Evolutionary conservation across 2,329 filamentous ascomycete species (phyloP).

Genomic region (Fusarium penzigii): DNA sequence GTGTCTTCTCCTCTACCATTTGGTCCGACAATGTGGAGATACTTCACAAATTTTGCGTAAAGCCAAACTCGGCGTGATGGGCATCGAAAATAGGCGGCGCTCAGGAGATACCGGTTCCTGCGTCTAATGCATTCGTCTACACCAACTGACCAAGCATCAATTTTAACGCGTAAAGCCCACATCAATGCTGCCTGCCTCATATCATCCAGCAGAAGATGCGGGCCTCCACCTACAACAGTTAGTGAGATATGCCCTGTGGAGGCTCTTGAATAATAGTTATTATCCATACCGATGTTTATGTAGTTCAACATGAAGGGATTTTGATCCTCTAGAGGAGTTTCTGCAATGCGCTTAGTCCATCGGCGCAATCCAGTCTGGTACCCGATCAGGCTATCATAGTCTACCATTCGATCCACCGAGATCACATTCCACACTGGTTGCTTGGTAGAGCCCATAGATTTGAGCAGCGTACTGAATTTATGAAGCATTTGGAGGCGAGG

Average conservation of each 20-base stretch:
- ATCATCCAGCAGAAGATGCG: background rate
- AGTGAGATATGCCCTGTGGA: background rate
- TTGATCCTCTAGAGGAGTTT: too few relatives aligned
- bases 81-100: background rate
- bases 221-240: background rate
- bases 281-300: too few relatives aligned
- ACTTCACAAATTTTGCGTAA: too few relatives aligned
- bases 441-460: background rate
- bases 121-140: background rate
- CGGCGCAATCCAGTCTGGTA: too few relatives aligned
- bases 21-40: too few relatives aligned
- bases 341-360: too few relatives aligned
- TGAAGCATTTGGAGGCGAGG: background rate
- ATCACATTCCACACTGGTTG: background rate
- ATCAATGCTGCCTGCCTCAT: background rate
- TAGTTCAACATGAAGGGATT: background rate
- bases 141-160: slow-evolving; percentile 8
- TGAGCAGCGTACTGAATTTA: background rate
- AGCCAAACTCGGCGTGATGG: slow-evolving; percentile 2
- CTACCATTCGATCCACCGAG: too few relatives aligned
- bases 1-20: too few relatives aligned
- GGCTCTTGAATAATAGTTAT: too few relatives aligned
- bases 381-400: too few relatives aligned
- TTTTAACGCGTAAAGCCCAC: slow-evolving; percentile 5
- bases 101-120: background rate